Percentiles rank a stretch among this genome's conserved stretches.
phyloP scores from a whole-genome alignment of 2,329 filamentous ascomycete species.

The Coniochaeta hoffmannii region DNA sequence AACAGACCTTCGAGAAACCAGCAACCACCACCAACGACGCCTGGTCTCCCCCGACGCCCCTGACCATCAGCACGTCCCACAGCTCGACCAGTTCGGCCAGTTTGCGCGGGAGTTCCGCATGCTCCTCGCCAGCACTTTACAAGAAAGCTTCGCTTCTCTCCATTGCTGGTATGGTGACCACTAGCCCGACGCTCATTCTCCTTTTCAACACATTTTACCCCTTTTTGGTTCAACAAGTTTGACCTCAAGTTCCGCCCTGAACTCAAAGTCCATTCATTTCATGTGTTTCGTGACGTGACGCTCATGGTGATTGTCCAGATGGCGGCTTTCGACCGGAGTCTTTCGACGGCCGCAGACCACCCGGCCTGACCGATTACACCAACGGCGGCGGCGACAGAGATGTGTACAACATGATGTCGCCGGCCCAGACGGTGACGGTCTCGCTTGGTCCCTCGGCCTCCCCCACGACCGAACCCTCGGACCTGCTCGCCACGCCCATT shows the following conservation, averaged over 20 bases:
- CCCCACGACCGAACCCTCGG: too few relatives aligned
- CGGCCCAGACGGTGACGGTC: background rate
- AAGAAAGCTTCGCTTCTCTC: background rate
- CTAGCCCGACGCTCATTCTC: too few relatives aligned
- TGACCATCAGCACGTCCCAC: background rate
- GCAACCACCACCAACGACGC: background rate
- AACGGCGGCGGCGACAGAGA: background rate
- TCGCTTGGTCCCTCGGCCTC: background rate
- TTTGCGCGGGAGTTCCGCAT: background rate
- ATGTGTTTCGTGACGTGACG: too few relatives aligned
- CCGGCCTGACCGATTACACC: background rate
- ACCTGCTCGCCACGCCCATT: too few relatives aligned
- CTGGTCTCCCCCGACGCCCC: background rate
- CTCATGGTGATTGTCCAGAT: background rate
- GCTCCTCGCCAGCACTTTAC: background rate
- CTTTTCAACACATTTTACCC: too few relatives aligned
- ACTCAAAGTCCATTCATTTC: too few relatives aligned
- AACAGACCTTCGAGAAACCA: background rate
- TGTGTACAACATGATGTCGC: background rate
- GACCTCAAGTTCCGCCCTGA: too few relatives aligned
- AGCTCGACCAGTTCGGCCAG: background rate
- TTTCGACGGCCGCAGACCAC: background rate
- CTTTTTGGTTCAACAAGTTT: too few relatives aligned
- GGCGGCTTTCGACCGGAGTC: background rate
- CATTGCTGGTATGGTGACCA: background rate